Percentiles rank a stretch among this genome's conserved stretches.
phyloP scores from a whole-genome alignment of 306 rosid genomes.

The Herpetospermum pedunculosum region DNA sequence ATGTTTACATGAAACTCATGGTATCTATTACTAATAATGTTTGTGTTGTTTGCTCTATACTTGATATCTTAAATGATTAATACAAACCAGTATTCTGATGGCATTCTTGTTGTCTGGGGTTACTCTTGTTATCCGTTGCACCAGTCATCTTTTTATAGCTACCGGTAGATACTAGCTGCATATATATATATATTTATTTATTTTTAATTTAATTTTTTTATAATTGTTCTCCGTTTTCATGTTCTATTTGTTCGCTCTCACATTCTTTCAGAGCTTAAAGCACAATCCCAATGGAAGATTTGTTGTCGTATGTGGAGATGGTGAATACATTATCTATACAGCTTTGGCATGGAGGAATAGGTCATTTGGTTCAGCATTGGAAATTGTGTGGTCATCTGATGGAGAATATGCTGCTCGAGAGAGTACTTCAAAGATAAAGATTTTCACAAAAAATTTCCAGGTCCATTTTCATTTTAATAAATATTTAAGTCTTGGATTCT shows the following conservation, averaged over 20 bases:
- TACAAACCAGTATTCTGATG: neutral
- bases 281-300: constrained; percentile 98
- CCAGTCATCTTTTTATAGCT: neutral
- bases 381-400: constrained; percentile 87
- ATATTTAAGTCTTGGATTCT: neutral
- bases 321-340: constrained; percentile 90
- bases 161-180: neutral
- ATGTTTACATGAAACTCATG: neutral
- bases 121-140: neutral
- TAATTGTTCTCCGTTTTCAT: neutral
- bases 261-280: constrained; percentile 63
- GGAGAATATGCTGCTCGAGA: constrained; percentile 96
- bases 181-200: too few species aligned
- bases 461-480: constrained; percentile 24
- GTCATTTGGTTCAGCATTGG: constrained; percentile 94
- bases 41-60: neutral
- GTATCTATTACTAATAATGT: neutral
- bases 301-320: constrained; percentile 98
- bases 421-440: constrained; percentile 79
- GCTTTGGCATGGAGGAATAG: constrained; percentile 99
- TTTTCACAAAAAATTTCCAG: constrained; percentile 84
- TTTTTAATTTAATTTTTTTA: neutral
- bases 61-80: neutral
- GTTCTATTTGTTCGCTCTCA: constrained; percentile 9
- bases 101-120: neutral